Conservation (phyloP, 1,284 basidiomycete species). For the Heterobasidion parviporum region DNA sequence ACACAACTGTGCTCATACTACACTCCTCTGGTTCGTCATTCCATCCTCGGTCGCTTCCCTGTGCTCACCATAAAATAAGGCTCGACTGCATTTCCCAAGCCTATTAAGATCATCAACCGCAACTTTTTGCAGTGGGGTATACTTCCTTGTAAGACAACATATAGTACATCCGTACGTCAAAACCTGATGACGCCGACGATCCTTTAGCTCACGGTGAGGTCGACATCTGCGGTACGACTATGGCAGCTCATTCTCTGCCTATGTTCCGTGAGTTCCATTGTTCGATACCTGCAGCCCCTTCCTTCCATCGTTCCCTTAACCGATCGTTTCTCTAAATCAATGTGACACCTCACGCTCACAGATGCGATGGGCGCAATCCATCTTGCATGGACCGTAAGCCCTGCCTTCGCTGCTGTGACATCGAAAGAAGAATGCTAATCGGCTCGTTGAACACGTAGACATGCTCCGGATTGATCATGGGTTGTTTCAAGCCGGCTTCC, state of each 20-base stretch:
- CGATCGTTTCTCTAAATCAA: background rate
- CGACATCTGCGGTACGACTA: slow-evolving; percentile 10
- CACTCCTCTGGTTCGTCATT: slow-evolving; percentile 25
- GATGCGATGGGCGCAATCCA: slow-evolving; percentile 15
- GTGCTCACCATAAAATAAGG: slow-evolving; percentile 8
- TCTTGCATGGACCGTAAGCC: slow-evolving; percentile 11
- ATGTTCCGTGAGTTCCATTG: slow-evolving; percentile 10
- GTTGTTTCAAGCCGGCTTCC: slow-evolving; percentile 14
- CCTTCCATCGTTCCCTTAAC: too few species aligned
- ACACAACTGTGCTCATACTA: slow-evolving; percentile 15
- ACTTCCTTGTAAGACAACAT: slow-evolving; percentile 8
- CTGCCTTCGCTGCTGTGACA: background rate
- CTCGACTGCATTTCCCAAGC: slow-evolving; percentile 23
- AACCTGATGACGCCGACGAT: background rate
- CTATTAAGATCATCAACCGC: slow-evolving; percentile 14
- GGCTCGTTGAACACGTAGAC: slow-evolving; percentile 10
- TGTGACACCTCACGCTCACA: background rate
- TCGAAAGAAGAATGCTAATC: background rate
- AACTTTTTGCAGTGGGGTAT: slow-evolving; percentile 10
- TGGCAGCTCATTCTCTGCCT: slow-evolving; percentile 14
- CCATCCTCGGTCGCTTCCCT: too few species aligned
- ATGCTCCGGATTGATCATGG: slow-evolving; percentile 16
- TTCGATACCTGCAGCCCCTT: background rate
- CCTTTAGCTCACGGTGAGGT: slow-evolving; percentile 15
- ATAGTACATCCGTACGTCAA: background rate